phyloP scores from a whole-genome alignment of 1,139 yeast genomes.

The Saccharomycopsis hybrid region DNA sequence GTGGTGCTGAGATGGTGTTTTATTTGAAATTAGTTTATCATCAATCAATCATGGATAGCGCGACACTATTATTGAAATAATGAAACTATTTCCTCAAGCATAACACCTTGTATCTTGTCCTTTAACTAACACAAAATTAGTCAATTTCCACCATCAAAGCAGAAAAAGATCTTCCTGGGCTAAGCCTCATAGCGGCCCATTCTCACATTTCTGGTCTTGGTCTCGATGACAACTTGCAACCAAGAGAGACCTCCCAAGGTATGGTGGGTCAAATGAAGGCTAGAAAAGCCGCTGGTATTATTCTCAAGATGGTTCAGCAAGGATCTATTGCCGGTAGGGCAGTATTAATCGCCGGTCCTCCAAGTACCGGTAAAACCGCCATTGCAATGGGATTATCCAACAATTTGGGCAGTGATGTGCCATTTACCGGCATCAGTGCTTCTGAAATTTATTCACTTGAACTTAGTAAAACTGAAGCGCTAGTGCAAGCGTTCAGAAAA shows the following conservation, averaged over 20 bases:
- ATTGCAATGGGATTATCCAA: slow-evolving; percentile 96
- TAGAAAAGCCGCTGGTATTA: slow-evolving; percentile 92
- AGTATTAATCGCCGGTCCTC: slow-evolving; percentile 94
- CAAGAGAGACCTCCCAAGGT: slow-evolving; percentile 76
- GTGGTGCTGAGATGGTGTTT: no score
- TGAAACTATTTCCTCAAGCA: no score
- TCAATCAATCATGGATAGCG: no score
- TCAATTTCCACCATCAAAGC: slow-evolving; percentile 10
- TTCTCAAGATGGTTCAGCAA: slow-evolving; percentile 85
- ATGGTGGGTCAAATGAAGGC: slow-evolving; percentile 98
- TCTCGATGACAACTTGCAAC: slow-evolving; percentile 81
- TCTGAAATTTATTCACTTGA: slow-evolving; percentile 90
- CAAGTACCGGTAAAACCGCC: slow-evolving; percentile 98
- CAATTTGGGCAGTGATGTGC: slow-evolving; percentile 83
- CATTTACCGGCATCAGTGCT: slow-evolving; percentile 93
- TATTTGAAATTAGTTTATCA: no score
- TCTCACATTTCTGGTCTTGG: slow-evolving; percentile 96
- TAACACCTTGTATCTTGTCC: no score
- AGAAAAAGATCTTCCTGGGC: slow-evolving; percentile 20
- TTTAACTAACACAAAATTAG: background rate
- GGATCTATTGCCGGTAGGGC: slow-evolving; percentile 98
- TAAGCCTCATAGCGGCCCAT: slow-evolving; percentile 87
- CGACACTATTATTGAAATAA: no score
- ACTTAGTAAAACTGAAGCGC: slow-evolving; percentile 88
- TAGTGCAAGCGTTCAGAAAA: slow-evolving; percentile 92